Percentiles rank a stretch among this genome's conserved stretches.
Conservation (phyloP, 1,284 basidiomycete species). For the Apiotrichum porosum region DNA sequence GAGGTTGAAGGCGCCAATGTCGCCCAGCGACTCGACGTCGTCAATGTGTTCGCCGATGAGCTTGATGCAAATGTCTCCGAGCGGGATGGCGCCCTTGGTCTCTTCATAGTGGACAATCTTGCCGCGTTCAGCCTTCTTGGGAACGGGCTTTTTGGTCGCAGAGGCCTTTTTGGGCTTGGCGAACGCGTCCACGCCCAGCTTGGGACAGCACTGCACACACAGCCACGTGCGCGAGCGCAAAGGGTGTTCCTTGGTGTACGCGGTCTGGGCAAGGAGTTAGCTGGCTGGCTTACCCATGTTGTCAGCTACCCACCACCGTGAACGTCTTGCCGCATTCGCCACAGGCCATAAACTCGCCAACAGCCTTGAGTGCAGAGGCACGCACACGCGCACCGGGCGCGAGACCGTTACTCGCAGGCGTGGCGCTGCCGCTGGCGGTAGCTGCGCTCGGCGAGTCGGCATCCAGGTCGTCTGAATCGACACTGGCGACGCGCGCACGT, state of each 20-base stretch:
- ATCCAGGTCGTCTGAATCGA: conserved; percentile 67
- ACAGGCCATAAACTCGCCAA: conserved; percentile 78
- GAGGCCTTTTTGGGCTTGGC: conserved; percentile 57
- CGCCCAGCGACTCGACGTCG: conserved; percentile 82
- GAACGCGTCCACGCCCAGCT: conserved; percentile 70
- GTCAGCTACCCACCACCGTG: conserved; percentile 65
- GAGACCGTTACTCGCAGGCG: conserved; percentile 10
- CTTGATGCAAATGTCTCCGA: conserved; percentile 76
- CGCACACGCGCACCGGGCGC: conserved; percentile 35
- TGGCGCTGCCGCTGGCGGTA: conserved; percentile 52
- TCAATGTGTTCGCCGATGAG: conserved; percentile 81
- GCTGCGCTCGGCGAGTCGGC: conserved; percentile 10
- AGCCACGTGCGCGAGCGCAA: conserved; percentile 64
- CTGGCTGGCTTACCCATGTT: too few species aligned
- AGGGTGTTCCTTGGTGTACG: conserved; percentile 65
- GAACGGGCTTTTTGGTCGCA: conserved; percentile 54
- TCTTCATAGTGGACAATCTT: conserved; percentile 65
- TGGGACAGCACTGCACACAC: conserved; percentile 73
- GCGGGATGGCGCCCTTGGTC: conserved; percentile 58
- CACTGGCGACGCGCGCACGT: conserved; percentile 38
- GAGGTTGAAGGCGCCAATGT: conserved; percentile 74
- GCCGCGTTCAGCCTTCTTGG: conserved; percentile 36
- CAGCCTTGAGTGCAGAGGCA: conserved; percentile 55
- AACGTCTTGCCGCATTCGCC: conserved; percentile 77
- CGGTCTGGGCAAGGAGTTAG: conserved; percentile 56